Evolutionary conservation across 768 basidiomycete genomes (phyloP).

Genomic region (Suillus hirtellus): DNA sequence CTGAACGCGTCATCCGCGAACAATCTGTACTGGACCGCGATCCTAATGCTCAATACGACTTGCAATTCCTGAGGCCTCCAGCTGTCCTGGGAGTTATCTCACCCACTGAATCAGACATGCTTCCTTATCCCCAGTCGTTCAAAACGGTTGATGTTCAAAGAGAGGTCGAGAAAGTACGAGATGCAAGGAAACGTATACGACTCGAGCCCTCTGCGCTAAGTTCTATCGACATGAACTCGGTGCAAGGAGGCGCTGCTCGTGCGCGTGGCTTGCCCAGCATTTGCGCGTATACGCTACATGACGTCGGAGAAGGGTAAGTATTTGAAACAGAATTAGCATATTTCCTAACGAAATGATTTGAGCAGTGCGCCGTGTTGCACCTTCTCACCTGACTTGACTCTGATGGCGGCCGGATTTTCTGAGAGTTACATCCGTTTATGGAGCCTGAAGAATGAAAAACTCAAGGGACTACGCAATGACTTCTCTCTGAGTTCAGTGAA

Average conservation of each 20-base stretch:
- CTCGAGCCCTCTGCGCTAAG: conserved; percentile 72
- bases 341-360: conserved; percentile 12
- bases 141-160: conserved; percentile 85
- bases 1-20: conserved; percentile 77
- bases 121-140: conserved; percentile 81
- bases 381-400: conserved; percentile 87
- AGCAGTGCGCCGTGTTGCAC: conserved; percentile 78
- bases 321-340: conserved; percentile 8
- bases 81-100: conserved; percentile 55
- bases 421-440: conserved; percentile 95
- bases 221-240: conserved; percentile 56
- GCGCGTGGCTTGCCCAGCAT: conserved; percentile 84
- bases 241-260: conserved; percentile 54
- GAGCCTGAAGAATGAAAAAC: conserved; percentile 90
- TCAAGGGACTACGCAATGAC: conserved; percentile 77
- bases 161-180: conserved; percentile 86
- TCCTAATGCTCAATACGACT: conserved; percentile 64
- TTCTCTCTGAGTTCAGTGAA: conserved; percentile 64
- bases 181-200: conserved; percentile 89
- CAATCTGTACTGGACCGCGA: conserved; percentile 78
- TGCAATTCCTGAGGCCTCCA: conserved; percentile 52
- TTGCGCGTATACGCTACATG: conserved; percentile 93
- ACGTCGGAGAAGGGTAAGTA: conserved; percentile 89
- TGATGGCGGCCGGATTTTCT: conserved; percentile 93
- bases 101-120: conserved; percentile 71